A percentile compares a stretch with the other conserved stretches of the same genome.
Evolutionary conservation across 2,329 filamentous ascomycete species (phyloP).

Genomic region (Colletotrichum chrysophilum): DNA sequence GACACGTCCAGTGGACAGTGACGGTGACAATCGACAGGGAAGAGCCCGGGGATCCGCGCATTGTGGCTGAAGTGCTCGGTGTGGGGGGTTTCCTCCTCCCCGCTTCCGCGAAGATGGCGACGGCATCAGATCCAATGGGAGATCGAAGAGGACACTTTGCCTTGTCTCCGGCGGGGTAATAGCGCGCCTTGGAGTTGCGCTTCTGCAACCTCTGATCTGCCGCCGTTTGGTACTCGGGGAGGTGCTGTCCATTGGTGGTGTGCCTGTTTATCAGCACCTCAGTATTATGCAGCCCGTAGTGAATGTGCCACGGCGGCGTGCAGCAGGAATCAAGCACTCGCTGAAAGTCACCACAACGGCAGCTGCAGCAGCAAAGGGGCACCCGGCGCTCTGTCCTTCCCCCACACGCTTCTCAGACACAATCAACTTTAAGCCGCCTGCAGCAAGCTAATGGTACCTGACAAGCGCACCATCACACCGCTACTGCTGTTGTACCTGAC

Average conservation of each 20-base stretch:
- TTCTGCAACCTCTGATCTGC: not conserved
- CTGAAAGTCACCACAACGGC: not conserved
- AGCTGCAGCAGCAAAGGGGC: not conserved
- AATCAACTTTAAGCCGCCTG: not conserved
- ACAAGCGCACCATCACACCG: not conserved
- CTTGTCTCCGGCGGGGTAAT: conserved; percentile 13
- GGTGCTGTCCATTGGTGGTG: not conserved
- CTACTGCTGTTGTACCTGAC: not conserved
- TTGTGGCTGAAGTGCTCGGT: not conserved
- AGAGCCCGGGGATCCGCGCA: not conserved
- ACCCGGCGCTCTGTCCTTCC: conserved; percentile 1
- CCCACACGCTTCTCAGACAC: not conserved
- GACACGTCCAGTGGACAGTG: not conserved
- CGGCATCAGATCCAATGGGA: not conserved
- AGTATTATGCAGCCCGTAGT: too few relatives aligned
- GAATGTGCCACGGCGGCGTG: not conserved
- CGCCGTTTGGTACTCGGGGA: not conserved
- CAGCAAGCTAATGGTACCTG: not conserved
- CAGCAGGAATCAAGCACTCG: not conserved
- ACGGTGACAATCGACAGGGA: conserved; percentile 3
- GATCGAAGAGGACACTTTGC: not conserved
- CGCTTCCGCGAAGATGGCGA: not conserved
- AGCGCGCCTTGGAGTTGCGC: not conserved
- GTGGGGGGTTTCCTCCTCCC: conserved; percentile 14
- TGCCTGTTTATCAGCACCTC: too few relatives aligned